Evolutionary conservation across 306 rosid species (phyloP).

Genomic region (Geum urbanum): DNA sequence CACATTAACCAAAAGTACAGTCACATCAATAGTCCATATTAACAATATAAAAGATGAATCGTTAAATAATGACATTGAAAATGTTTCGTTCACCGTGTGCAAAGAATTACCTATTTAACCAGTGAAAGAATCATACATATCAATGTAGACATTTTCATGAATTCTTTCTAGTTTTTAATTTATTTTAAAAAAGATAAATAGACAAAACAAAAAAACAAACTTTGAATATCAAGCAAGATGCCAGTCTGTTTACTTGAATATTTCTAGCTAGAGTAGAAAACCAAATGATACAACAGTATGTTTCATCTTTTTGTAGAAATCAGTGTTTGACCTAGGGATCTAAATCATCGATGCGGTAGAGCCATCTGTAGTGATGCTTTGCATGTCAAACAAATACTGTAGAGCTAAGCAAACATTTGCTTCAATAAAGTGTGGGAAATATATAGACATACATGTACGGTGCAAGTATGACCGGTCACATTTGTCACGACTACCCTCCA

Average conservation of each 20-base stretch:
- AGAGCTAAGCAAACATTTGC: conserved; percentile 18
- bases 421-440: conserved; percentile 16
- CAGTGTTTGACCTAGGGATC: conserved; percentile 4
- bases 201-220: too few species aligned
- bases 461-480: conserved; percentile 94
- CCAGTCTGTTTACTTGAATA: neutral
- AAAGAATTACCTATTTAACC: neutral
- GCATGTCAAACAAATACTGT: conserved; percentile 14
- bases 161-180: neutral
- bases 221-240: neutral
- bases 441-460: conserved; percentile 65
- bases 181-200: neutral
- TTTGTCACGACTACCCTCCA: conserved; percentile 96
- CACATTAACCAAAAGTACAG: conserved; percentile 24
- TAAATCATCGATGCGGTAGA: neutral
- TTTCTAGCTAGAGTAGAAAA: neutral
- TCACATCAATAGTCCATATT: conserved; percentile 16
- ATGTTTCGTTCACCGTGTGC: neutral
- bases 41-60: neutral
- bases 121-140: neutral
- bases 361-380: conserved; percentile 13
- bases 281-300: neutral
- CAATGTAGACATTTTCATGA: neutral
- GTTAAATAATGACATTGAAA: neutral
- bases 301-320: neutral